Conservation (phyloP, 2,329 filamentous ascomycete genomes). For the Didymella lethalis region DNA sequence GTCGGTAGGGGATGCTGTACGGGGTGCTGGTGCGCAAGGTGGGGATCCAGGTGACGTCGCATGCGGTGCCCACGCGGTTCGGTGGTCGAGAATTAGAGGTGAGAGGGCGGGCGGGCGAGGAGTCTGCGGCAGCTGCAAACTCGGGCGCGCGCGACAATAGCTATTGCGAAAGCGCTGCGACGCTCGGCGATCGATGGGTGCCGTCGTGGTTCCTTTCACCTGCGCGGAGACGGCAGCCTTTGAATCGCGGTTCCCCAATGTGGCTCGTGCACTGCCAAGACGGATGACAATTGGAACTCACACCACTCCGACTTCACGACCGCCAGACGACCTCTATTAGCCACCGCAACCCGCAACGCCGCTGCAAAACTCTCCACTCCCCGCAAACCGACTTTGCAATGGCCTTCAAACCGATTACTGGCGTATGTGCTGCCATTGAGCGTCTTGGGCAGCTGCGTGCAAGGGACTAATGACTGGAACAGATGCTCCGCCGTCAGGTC, state of each 20-base stretch:
- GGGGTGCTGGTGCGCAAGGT: slow-evolving; percentile 23
- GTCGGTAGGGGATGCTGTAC: slow-evolving; percentile 10
- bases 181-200: slow-evolving; percentile 15
- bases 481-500: slow-evolving; percentile 72
- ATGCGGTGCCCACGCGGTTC: slow-evolving; percentile 18
- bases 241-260: slow-evolving; percentile 28
- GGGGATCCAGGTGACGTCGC: slow-evolving; percentile 23
- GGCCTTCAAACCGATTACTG: slow-evolving; percentile 61
- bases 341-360: slow-evolving; percentile 39
- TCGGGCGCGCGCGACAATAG: slow-evolving; percentile 18
- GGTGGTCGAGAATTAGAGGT: slow-evolving; percentile 11
- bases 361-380: slow-evolving; percentile 42
- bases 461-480: slow-evolving; percentile 40
- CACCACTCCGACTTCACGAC: slow-evolving; percentile 45
- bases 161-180: slow-evolving; percentile 19
- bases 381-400: slow-evolving; percentile 42
- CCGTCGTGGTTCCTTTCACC: slow-evolving; percentile 28
- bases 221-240: slow-evolving; percentile 22
- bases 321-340: slow-evolving; percentile 38
- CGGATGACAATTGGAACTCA: slow-evolving; percentile 13
- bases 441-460: slow-evolving; percentile 20
- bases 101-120: slow-evolving; percentile 7
- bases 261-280: slow-evolving; percentile 27
- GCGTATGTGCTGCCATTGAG: slow-evolving; percentile 55
- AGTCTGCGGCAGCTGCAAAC: slow-evolving; percentile 14